Conservation (phyloP, 2,329 filamentous ascomycete genomes). For the Colletotrichum higginsianum region DNA sequence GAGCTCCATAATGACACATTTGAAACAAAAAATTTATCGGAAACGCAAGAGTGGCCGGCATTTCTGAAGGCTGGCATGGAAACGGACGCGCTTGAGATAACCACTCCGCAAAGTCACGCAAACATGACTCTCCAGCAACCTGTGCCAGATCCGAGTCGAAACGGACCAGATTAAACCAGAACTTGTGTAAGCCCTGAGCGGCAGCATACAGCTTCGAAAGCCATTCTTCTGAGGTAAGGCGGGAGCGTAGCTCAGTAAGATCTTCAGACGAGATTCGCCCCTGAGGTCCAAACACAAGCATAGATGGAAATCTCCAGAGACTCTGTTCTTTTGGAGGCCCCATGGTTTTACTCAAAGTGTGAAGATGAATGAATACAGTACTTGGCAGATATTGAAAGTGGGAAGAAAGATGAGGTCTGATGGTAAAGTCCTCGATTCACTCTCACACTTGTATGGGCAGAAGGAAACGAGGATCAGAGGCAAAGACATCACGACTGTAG, state of each 20-base stretch:
- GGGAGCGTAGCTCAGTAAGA: neutral
- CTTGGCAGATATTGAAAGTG: too few species aligned
- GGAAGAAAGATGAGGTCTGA: too few species aligned
- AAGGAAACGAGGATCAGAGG: too few species aligned
- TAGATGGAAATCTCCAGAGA: neutral
- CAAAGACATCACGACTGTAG: too few species aligned
- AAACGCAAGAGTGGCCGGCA: slow-evolving; percentile 8
- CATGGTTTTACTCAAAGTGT: neutral
- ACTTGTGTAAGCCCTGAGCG: neutral
- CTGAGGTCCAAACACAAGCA: slow-evolving; percentile 23
- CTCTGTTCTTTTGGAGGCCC: neutral
- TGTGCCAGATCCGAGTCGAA: neutral
- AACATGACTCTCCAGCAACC: neutral
- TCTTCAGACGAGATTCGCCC: neutral
- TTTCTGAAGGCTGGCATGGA: neutral
- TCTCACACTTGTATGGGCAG: too few species aligned
- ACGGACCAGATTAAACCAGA: neutral
- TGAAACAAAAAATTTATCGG: slow-evolving; percentile 22
- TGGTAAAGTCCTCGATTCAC: too few species aligned
- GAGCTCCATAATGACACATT: slow-evolving; percentile 6
- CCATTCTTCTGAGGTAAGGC: neutral
- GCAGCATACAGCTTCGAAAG: neutral
- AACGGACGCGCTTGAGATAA: neutral
- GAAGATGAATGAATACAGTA: too few species aligned
- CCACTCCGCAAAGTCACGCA: slow-evolving; percentile 5